Conservation (phyloP, 2,329 filamentous ascomycete genomes). For the Fusarium lyarnte region DNA sequence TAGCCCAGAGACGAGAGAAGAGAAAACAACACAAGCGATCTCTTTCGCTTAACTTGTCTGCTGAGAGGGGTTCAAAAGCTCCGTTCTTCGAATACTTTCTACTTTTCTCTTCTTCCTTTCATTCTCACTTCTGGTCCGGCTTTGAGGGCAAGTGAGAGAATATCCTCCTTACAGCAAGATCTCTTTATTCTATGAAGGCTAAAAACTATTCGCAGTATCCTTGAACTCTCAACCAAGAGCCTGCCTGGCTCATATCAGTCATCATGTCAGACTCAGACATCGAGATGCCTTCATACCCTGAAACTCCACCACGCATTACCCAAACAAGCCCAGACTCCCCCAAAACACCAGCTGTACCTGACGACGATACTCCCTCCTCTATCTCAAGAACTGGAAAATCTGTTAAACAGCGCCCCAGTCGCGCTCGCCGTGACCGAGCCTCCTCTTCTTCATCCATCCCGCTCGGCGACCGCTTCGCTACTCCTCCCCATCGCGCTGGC, state of each 20-base stretch:
- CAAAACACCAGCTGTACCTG: background rate
- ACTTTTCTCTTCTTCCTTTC: background rate
- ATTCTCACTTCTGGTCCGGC: background rate
- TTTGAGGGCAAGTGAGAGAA: fast-evolving
- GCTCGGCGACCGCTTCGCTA: background rate
- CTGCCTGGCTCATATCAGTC: background rate
- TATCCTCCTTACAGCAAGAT: fast-evolving
- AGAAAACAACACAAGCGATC: background rate
- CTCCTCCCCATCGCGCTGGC: background rate
- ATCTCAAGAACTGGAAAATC: fast-evolving
- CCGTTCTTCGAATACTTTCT: fast-evolving
- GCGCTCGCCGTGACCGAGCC: background rate
- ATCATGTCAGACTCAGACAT: background rate
- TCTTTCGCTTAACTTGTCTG: background rate
- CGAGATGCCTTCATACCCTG: background rate
- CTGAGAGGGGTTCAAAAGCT: fast-evolving
- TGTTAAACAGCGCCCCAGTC: fast-evolving
- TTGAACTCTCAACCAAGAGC: fast-evolving
- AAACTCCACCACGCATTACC: background rate
- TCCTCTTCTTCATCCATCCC: background rate
- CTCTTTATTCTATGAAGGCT: fast-evolving
- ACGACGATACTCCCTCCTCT: fast-evolving
- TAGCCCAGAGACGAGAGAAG: background rate
- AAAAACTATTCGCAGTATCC: fast-evolving
- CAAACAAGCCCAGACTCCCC: background rate